Conservation (phyloP, 495 filamentous ascomycete genomes). For the Cercophora newfieldiana region DNA sequence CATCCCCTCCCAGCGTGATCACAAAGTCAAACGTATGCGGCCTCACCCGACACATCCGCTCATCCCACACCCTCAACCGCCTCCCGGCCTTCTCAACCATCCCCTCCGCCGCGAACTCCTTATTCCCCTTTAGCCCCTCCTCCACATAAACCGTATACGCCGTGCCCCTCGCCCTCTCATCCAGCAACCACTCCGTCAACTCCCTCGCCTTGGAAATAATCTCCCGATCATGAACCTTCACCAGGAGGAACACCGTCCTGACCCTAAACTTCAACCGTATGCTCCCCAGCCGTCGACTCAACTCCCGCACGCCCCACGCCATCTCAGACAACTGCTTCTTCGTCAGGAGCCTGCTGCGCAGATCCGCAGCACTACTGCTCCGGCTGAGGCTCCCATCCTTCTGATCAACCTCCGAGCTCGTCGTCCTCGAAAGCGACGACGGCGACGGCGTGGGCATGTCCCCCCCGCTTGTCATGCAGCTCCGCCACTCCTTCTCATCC, state of each 20-base stretch:
- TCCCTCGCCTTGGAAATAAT: conserved; percentile 79
- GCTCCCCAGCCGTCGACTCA: conserved; percentile 80
- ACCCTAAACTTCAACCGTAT: conserved; percentile 78
- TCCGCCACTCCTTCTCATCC: conserved; percentile 49
- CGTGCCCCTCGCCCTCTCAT: conserved; percentile 60
- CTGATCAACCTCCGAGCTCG: neutral
- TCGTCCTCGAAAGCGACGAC: neutral
- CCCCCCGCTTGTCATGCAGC: neutral
- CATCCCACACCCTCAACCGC: conserved; percentile 79
- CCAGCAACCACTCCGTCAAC: conserved; percentile 82
- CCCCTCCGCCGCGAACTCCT: conserved; percentile 66
- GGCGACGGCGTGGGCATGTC: neutral
- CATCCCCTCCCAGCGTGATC: conserved; percentile 92
- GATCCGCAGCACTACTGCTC: neutral
- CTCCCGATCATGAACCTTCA: conserved; percentile 81
- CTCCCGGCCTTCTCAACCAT: conserved; percentile 50
- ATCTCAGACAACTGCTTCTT: conserved; percentile 94
- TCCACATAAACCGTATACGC: conserved; percentile 81
- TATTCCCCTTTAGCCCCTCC: conserved; percentile 65
- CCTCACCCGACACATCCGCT: conserved; percentile 68
- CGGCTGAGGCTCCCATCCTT: neutral
- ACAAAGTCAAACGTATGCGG: conserved; percentile 94
- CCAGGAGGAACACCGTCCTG: conserved; percentile 81
- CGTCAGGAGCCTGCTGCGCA: conserved; percentile 65
- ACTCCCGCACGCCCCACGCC: conserved; percentile 90